Conservation (phyloP, 106 monocot species). For the Dioscorea dumetorum region DNA sequence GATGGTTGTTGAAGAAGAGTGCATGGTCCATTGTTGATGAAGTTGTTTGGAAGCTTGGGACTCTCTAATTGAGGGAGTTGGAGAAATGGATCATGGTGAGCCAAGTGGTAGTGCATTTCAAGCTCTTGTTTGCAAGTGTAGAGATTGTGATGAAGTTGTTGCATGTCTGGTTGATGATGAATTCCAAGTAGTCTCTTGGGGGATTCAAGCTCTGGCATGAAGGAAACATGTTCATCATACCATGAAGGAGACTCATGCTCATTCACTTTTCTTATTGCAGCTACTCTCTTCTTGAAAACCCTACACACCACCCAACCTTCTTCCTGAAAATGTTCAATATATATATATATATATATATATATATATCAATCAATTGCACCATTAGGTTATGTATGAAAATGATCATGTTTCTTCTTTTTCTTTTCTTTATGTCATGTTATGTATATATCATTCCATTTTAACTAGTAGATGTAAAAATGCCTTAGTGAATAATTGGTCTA, state of each 20-base stretch:
- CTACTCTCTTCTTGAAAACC: constrained; percentile 53
- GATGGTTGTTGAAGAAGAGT: not conserved
- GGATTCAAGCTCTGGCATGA: constrained; percentile 40
- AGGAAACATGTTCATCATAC: constrained; percentile 32
- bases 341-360: too few species aligned
- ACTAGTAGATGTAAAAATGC: too few species aligned
- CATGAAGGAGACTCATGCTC: constrained; percentile 35
- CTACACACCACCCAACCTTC: constrained; percentile 79
- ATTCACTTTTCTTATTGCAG: constrained; percentile 16
- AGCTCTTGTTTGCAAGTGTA: constrained; percentile 44
- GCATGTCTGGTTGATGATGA: constrained; percentile 5
- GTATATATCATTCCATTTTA: too few species aligned
- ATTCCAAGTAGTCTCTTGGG: constrained; percentile 2
- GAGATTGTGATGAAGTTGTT: constrained; percentile 20
- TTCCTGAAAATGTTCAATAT: constrained; percentile 27
- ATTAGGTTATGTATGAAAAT: too few species aligned
- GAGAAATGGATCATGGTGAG: constrained; percentile 21
- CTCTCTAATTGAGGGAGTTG: constrained; percentile 44
- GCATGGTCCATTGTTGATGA: constrained; percentile 1
- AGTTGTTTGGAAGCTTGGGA: constrained; percentile 18
- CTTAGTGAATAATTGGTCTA: too few species aligned
- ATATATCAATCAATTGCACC: too few species aligned
- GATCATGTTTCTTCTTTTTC: too few species aligned
- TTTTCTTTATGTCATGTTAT: too few species aligned
- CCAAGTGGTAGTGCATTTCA: constrained; percentile 22